Percentiles rank a stretch among this genome's conserved stretches.
phyloP scores from a whole-genome alignment of 2,329 filamentous ascomycete genomes.

The Hymenoscyphus salicellus region DNA sequence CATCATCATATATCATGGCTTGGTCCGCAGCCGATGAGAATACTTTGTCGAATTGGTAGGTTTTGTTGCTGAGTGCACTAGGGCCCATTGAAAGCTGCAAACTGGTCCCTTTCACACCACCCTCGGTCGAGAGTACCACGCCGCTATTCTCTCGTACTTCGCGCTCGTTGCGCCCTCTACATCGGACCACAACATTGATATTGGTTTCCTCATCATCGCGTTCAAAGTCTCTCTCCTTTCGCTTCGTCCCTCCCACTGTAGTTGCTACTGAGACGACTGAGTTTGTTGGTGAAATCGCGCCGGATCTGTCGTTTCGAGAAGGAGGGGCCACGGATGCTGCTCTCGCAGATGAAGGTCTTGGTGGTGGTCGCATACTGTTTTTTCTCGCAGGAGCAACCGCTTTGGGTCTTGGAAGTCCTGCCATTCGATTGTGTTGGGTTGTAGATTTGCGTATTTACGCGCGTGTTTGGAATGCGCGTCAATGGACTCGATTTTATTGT shows the following conservation, averaged over 20 bases:
- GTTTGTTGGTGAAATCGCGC: constrained; percentile 61
- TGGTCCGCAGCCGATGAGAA: constrained; percentile 95
- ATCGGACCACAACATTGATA: constrained; percentile 95
- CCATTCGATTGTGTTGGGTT: constrained; percentile 42
- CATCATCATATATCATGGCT: constrained; percentile 89
- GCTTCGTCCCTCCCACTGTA: constrained; percentile 60
- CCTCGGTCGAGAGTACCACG: constrained; percentile 83
- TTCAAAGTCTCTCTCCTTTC: constrained; percentile 85
- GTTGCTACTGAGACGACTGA: constrained; percentile 59
- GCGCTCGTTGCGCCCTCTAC: constrained; percentile 85
- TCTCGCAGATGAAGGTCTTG: constrained; percentile 50
- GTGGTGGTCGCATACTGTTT: constrained; percentile 50
- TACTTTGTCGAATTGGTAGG: constrained; percentile 94
- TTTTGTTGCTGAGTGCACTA: constrained; percentile 89
- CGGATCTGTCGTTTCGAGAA: constrained; percentile 29
- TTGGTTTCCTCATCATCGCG: constrained; percentile 80
- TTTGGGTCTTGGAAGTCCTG: constrained; percentile 51
- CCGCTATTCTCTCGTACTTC: constrained; percentile 94
- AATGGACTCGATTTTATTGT: neutral
- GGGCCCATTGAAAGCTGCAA: constrained; percentile 90
- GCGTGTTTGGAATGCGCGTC: neutral
- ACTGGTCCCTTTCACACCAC: constrained; percentile 81
- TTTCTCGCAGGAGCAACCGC: constrained; percentile 47
- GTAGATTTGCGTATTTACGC: neutral
- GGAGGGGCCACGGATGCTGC: constrained; percentile 42